Evolutionary conservation across 2,329 filamentous ascomycete genomes (phyloP).

Genomic region (Colletotrichum sp.): DNA sequence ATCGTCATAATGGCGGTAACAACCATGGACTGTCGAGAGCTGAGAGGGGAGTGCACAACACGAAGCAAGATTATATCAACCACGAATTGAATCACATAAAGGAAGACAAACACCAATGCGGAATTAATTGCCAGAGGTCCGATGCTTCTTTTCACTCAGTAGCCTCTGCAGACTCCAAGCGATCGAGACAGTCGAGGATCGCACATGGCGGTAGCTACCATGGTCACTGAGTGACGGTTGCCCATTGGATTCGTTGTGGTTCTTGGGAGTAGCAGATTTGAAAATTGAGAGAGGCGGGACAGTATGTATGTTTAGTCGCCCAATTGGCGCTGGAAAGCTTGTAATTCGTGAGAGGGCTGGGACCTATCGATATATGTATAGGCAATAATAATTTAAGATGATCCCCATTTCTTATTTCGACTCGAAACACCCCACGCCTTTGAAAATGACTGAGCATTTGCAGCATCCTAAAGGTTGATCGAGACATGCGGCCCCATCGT

Average conservation of each 20-base stretch:
- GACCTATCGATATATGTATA: accelerated
- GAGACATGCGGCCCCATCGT: accelerated
- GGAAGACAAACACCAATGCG: too few relatives aligned
- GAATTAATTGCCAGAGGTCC: accelerated
- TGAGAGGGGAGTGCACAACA: too few relatives aligned
- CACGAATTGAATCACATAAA: too few relatives aligned
- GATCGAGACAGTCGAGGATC: accelerated
- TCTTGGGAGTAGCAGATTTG: too few relatives aligned
- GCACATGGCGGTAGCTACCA: background rate
- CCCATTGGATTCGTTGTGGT: background rate
- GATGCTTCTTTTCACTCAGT: too few relatives aligned
- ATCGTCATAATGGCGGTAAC: background rate
- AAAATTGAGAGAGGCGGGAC: background rate
- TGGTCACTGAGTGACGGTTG: background rate
- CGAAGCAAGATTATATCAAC: too few relatives aligned
- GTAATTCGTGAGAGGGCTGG: background rate
- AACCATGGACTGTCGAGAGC: too few relatives aligned
- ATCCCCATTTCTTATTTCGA: background rate
- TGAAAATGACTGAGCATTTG: background rate
- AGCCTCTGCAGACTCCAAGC: too few relatives aligned
- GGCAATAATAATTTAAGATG: background rate
- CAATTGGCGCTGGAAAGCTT: background rate
- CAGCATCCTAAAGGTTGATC: accelerated
- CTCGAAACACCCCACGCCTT: accelerated
- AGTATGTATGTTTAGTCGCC: background rate